Evolutionary conservation across 371 early-diverging fungal species (phyloP).

Genomic region (Mortierella sp.): DNA sequence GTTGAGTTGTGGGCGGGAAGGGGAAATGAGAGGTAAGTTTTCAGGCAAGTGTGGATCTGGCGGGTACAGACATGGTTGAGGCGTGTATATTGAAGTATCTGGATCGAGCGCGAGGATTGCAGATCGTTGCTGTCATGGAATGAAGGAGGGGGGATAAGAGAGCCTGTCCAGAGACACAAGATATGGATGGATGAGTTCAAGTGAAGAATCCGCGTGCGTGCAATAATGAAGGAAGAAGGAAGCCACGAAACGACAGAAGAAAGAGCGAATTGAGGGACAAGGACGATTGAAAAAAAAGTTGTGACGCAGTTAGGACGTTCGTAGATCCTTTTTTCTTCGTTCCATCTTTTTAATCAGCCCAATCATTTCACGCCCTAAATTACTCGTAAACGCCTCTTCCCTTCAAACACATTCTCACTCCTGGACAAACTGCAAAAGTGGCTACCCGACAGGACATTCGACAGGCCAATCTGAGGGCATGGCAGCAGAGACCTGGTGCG

Average conservation of each 20-base stretch:
- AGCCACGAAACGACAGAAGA: no score
- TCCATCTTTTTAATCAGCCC: neutral
- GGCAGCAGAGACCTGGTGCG: slow-evolving; percentile 51
- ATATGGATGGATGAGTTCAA: neutral
- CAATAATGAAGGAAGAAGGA: no score
- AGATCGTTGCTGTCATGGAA: neutral
- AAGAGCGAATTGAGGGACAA: neutral
- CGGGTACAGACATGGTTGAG: slow-evolving; percentile 4
- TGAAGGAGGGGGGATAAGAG: neutral
- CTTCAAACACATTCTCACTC: neutral
- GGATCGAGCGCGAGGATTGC: no score
- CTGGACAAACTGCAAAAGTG: slow-evolving; percentile 24
- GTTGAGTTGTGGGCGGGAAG: no score
- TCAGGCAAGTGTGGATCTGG: slow-evolving; percentile 8
- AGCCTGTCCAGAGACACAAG: neutral
- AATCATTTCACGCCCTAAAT: no score
- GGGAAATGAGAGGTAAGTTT: neutral
- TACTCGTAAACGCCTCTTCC: no score
- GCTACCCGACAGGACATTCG: slow-evolving; percentile 48
- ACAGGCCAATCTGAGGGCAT: slow-evolving; percentile 50
- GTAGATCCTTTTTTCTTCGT: neutral
- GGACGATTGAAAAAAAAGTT: neutral
- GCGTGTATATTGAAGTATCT: no score
- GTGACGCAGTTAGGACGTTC: neutral
- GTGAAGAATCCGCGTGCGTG: no score